Conservation (phyloP, 2,329 filamentous ascomycete species). For the Colletotrichum higginsianum region DNA sequence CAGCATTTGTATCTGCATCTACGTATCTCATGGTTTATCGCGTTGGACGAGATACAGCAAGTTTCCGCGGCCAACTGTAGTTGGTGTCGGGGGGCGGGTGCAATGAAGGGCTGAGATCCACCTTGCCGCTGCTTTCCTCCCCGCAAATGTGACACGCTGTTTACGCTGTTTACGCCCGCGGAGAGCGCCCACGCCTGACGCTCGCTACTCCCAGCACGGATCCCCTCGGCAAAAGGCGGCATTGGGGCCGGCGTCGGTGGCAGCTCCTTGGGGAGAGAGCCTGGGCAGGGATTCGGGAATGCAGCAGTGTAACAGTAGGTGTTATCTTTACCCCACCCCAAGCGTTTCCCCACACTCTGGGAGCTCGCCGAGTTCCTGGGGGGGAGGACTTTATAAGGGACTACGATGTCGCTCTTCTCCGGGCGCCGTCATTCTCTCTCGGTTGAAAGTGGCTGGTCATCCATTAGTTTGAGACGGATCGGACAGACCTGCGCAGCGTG, state of each 20-base stretch:
- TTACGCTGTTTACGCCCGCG: slow-evolving; percentile 37
- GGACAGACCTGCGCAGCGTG: slow-evolving; percentile 18
- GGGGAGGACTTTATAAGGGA: slow-evolving; percentile 36
- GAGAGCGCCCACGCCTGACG: slow-evolving; percentile 14
- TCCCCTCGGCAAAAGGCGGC: slow-evolving; percentile 43
- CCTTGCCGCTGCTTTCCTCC: slow-evolving; percentile 5
- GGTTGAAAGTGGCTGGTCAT: slow-evolving; percentile 37
- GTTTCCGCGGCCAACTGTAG: slow-evolving; percentile 13
- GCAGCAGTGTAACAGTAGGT: slow-evolving; percentile 15
- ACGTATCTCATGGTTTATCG: background rate
- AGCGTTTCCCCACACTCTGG: slow-evolving; percentile 39
- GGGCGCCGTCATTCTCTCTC: slow-evolving; percentile 6
- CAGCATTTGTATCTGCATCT: background rate
- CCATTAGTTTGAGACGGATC: slow-evolving; percentile 30
- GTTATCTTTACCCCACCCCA: slow-evolving; percentile 41
- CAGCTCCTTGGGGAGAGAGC: slow-evolving; percentile 31
- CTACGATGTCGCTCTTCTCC: slow-evolving; percentile 39
- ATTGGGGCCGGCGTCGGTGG: slow-evolving; percentile 39
- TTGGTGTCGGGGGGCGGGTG: background rate
- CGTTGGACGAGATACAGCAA: background rate
- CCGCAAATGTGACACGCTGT: slow-evolving; percentile 29
- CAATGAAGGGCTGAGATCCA: slow-evolving; percentile 15
- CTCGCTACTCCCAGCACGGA: slow-evolving; percentile 18
- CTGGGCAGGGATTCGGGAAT: slow-evolving; percentile 15
- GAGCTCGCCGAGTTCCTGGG: slow-evolving; percentile 36